Base-by-base conservation (phyloP, 768 basidiomycete genomes). In the Amanita jacksonii region DNA sequence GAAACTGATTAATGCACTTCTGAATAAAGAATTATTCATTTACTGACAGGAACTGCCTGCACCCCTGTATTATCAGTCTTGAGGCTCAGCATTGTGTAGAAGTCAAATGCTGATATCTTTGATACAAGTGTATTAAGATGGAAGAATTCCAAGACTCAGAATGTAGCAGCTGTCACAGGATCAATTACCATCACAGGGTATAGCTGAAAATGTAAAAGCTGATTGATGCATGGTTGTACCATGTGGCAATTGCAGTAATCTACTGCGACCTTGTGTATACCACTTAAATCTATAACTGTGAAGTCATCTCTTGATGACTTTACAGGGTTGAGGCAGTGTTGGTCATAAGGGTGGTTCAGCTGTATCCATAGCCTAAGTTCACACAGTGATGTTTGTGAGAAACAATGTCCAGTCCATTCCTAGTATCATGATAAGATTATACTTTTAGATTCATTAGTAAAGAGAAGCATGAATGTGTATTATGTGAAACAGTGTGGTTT, bases 401-500 rank as follows among this genome's bases (percentile, higher is more conserved):
- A 40, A n/a, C 4, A 40, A 13, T 5, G 3, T 5, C 38, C 38
- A 8, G 24, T 40, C 38, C 38, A 40, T 15, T n/a, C 25, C 38
- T 40, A 38, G 8, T 19, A 28, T 6, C 12, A 12, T 12, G 7
- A 28, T 28, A 6, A 28, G 12, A 28, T 6, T 28, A 6, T 28
- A 36, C 6, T 36, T 36, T 12, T 10, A 31, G 2, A n/a, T n/a
- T n/a, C n/a, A n/a, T 30, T n/a, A 9, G 35, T 5, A 19, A 33
- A 19, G 20, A 1, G 9, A 12, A 3, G 9, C 4, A 38, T 41
- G 5, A 4, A 52, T 51, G 49, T 51, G 42, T 3, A 57, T 30
- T 16, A 41, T 39, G 38, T 57, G 55, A 3, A 56, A 42, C 0
- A 49, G 56, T 10, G 8, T 36, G 7, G n/a, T 19, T 4, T 4